These are phyloP conservation scores for Xylaria digitata DNA, from an alignment of 2,329 filamentous ascomycete genomes.

Conservation along the genomic window DNA sequence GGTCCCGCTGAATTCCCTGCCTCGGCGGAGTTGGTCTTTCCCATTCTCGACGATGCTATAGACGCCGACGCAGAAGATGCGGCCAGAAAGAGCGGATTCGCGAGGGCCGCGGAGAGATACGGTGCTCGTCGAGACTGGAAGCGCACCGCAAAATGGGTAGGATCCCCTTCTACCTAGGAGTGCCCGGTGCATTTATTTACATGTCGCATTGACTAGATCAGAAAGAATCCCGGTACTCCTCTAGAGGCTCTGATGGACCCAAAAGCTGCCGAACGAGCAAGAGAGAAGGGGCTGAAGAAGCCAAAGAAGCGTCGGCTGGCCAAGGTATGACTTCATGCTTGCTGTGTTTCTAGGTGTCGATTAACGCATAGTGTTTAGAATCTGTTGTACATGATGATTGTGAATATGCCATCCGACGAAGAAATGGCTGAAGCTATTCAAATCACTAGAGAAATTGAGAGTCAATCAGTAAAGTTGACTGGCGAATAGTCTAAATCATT, in stretches of 20 bases:
- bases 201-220: slow-evolving; percentile 11
- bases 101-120: slow-evolving; percentile 14
- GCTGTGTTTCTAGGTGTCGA: neutral
- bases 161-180: neutral
- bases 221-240: slow-evolving; percentile 24
- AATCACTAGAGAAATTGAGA: neutral
- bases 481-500: neutral
- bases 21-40: slow-evolving; percentile 40
- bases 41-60: slow-evolving; percentile 22
- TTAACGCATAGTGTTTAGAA: slow-evolving; percentile 14
- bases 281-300: slow-evolving; percentile 27
- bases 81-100: slow-evolving; percentile 12
- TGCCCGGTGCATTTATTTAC: neutral
- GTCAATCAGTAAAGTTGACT: neutral
- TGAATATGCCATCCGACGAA: slow-evolving; percentile 20
- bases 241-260: slow-evolving; percentile 23
- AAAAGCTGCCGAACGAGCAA: slow-evolving; percentile 17
- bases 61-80: neutral
- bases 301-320: slow-evolving; percentile 25
- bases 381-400: slow-evolving; percentile 28
- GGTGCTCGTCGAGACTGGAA: slow-evolving; percentile 21
- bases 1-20: slow-evolving; percentile 38
- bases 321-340: slow-evolving; percentile 13
- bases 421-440: slow-evolving; percentile 19
- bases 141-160: slow-evolving; percentile 22